Conservation (phyloP, 176 grass and related monocot genomes). For the Poa annua region DNA sequence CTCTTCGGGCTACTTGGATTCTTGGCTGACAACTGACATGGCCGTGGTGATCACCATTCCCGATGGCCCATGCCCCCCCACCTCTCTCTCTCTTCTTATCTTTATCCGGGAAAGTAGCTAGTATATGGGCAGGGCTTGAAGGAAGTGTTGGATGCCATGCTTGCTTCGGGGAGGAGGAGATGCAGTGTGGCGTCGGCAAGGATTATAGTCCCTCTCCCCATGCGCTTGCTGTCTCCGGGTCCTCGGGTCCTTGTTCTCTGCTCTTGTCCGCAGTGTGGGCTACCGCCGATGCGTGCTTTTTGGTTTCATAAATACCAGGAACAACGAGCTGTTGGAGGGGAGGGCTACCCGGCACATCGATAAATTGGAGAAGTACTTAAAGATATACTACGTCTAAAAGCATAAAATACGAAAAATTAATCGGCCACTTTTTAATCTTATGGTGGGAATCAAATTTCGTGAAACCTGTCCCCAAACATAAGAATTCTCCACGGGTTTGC, state of each 20-base stretch:
- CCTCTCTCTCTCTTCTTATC: background rate
- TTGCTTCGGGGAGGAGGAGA: slow-evolving; percentile 44
- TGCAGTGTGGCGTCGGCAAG: slow-evolving; percentile 66
- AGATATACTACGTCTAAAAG: no score
- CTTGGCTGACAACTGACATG: background rate
- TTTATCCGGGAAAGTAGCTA: slow-evolving; percentile 10
- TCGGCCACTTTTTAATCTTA: no score
- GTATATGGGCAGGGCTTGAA: slow-evolving; percentile 14
- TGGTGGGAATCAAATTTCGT: no score
- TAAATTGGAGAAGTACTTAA: background rate
- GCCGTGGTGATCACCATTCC: slow-evolving; percentile 33
- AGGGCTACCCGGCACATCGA: background rate
- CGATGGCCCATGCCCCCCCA: background rate
- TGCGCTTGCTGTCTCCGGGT: slow-evolving; percentile 1
- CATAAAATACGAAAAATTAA: no score
- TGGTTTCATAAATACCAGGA: slow-evolving; percentile 36
- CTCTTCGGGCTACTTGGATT: background rate
- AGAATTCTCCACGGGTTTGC: no score
- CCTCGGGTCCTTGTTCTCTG: background rate
- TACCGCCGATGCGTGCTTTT: background rate
- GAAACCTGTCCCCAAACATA: no score
- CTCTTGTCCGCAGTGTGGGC: slow-evolving; percentile 16
- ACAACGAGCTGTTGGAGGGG: slow-evolving; percentile 11
- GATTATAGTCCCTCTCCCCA: slow-evolving; percentile 33
- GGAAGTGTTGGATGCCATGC: slow-evolving; percentile 36